Evolutionary conservation across 2,329 filamentous ascomycete species (phyloP).

Genomic region (Ceratocystis huliohia): DNA sequence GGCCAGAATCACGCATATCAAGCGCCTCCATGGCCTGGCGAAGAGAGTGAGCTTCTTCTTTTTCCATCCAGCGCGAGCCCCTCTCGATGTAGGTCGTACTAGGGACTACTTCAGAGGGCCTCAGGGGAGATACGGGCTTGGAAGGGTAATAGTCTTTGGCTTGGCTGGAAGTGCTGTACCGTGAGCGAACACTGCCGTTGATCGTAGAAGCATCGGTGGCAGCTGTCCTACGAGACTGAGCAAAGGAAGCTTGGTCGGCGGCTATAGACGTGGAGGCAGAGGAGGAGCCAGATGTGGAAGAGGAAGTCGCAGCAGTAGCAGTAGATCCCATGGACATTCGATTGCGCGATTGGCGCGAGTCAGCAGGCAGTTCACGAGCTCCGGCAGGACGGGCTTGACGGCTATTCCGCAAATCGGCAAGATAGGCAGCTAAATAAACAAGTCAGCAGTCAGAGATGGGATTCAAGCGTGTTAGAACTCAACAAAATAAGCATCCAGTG

Average conservation of each 20-base stretch:
- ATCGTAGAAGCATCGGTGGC: slow-evolving; percentile 18
- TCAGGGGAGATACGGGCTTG: slow-evolving; percentile 34
- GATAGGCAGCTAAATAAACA: slow-evolving; percentile 48
- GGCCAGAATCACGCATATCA: slow-evolving; percentile 38
- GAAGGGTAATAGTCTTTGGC: slow-evolving; percentile 43
- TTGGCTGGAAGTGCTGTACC: slow-evolving; percentile 36
- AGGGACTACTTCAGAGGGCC: slow-evolving; percentile 48
- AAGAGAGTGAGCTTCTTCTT: slow-evolving; percentile 59
- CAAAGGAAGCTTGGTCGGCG: slow-evolving; percentile 16
- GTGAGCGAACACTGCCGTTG: slow-evolving; percentile 35
- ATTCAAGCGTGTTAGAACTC: background rate
- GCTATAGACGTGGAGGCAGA: slow-evolving; percentile 7
- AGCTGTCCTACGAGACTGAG: slow-evolving; percentile 15
- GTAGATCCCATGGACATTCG: slow-evolving; percentile 20
- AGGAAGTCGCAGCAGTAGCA: slow-evolving; percentile 9
- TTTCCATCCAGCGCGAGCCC: slow-evolving; percentile 66
- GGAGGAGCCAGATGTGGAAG: slow-evolving; percentile 15
- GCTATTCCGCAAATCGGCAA: slow-evolving; percentile 57
- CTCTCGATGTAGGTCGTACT: slow-evolving; percentile 60
- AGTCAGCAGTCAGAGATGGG: slow-evolving; percentile 22
- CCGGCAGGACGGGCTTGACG: slow-evolving; percentile 56
- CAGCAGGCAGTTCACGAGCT: slow-evolving; percentile 38
- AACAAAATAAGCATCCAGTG: background rate
- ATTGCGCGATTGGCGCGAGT: slow-evolving; percentile 25
- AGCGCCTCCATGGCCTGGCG: slow-evolving; percentile 62